Conservation (phyloP, 176 grass and related monocot species). For the Ensete ventricosum region DNA sequence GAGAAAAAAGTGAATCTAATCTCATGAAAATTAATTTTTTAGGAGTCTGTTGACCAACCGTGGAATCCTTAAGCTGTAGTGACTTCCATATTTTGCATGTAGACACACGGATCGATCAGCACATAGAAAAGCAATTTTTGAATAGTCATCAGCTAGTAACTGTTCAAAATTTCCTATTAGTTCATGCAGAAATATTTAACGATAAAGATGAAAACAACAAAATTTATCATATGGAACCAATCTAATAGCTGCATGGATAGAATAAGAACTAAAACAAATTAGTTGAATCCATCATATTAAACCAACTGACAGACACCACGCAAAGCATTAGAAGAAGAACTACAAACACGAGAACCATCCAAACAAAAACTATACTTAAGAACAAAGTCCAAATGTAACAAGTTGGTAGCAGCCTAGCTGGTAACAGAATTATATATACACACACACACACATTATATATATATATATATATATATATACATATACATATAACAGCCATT, state of each 20-base stretch:
- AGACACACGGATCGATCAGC: conserved; percentile 83
- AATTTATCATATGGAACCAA: not conserved
- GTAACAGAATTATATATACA: too few relatives aligned
- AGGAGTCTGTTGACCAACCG: conserved; percentile 33
- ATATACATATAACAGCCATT: too few relatives aligned
- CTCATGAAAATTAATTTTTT: not conserved
- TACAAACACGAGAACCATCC: too few relatives aligned
- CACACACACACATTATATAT: too few relatives aligned
- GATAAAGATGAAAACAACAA: not conserved
- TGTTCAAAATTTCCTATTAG: conserved; percentile 13
- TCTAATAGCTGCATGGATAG: not conserved
- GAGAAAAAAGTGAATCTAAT: too few relatives aligned
- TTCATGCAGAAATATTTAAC: not conserved
- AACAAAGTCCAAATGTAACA: too few relatives aligned
- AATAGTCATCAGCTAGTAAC: conserved; percentile 79
- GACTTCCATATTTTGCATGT: conserved; percentile 89
- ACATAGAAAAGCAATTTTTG: conserved; percentile 81
- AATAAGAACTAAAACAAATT: not conserved
- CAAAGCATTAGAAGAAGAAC: too few relatives aligned
- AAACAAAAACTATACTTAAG: too few relatives aligned
- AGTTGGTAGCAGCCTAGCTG: too few relatives aligned
- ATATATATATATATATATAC: too few relatives aligned
- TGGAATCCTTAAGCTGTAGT: conserved; percentile 92
- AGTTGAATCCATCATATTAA: not conserved
- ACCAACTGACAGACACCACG: too few relatives aligned